phyloP scores from a whole-genome alignment of 208 protist genomes.

The Crithidia brevicula region DNA sequence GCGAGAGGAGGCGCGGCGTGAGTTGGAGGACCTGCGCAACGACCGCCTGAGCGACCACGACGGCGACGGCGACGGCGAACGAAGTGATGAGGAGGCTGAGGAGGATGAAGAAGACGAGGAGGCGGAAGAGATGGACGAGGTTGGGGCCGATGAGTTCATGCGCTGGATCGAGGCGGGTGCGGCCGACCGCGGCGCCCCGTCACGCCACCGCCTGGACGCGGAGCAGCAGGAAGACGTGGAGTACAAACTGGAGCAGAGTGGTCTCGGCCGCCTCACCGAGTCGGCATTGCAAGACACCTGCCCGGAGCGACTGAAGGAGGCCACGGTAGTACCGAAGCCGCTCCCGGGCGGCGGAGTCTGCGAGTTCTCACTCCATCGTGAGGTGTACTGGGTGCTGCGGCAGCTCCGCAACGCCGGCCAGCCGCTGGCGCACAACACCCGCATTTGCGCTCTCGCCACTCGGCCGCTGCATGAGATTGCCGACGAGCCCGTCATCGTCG shows the following conservation, averaged over 20 bases:
- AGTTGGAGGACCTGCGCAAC: slow-evolving; percentile 54
- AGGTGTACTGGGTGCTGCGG: slow-evolving; percentile 86
- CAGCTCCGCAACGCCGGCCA: slow-evolving; percentile 76
- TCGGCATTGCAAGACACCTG: slow-evolving; percentile 45
- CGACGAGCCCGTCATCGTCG: slow-evolving; percentile 69
- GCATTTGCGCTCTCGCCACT: slow-evolving; percentile 67
- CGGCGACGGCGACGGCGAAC: slow-evolving; percentile 4
- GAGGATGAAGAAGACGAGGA: slow-evolving; percentile 49
- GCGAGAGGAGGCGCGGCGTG: slow-evolving; percentile 54
- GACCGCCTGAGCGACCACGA: slow-evolving; percentile 30
- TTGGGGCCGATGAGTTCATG: slow-evolving; percentile 64
- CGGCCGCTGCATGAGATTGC: slow-evolving; percentile 47
- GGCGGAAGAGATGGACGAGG: slow-evolving; percentile 32
- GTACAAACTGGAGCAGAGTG: slow-evolving; percentile 70
- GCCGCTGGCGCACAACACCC: slow-evolving; percentile 81
- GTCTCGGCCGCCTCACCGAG: slow-evolving; percentile 53
- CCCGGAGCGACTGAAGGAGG: slow-evolving; percentile 72
- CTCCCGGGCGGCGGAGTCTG: slow-evolving; percentile 62
- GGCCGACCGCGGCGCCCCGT: slow-evolving; percentile 12
- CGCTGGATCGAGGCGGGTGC: slow-evolving; percentile 66
- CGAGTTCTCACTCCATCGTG: slow-evolving; percentile 54
- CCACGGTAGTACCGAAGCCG: slow-evolving; percentile 39
- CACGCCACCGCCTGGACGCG: slow-evolving; percentile 3
- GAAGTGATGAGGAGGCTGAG: slow-evolving; percentile 27
- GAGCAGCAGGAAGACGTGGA: slow-evolving; percentile 46